phyloP scores from a whole-genome alignment of 1,139 yeast genomes.

The Yamadazyma mexicana region DNA sequence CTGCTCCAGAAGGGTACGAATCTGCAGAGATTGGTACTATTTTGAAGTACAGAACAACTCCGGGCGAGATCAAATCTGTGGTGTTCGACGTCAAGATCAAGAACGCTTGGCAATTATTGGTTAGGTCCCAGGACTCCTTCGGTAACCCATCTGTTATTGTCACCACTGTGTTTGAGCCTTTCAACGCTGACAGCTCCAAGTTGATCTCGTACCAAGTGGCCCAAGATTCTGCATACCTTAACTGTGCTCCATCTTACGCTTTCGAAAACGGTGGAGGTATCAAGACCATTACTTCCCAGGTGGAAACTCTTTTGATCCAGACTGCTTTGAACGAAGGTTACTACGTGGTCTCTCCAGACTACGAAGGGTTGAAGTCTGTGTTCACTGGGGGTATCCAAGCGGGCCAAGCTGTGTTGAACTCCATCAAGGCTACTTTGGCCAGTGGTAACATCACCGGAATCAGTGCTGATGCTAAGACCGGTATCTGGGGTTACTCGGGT shows the following conservation, averaged over 20 bases:
- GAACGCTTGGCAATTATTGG: constrained; percentile 31
- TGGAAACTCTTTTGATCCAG: constrained; percentile 27
- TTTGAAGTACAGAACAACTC: constrained; percentile 24
- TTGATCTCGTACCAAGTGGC: constrained; percentile 36
- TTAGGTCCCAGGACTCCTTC: constrained; percentile 32
- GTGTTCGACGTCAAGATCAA: constrained; percentile 17
- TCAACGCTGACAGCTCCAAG: constrained; percentile 27
- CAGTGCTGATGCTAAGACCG: constrained; percentile 22
- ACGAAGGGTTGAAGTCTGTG: constrained; percentile 29
- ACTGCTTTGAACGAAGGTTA: constrained; percentile 29
- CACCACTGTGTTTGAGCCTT: constrained; percentile 33
- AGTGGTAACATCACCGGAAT: constrained; percentile 25
- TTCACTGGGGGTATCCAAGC: constrained; percentile 31
- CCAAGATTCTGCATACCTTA: constrained; percentile 27
- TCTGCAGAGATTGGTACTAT: constrained; percentile 24
- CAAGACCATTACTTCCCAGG: constrained; percentile 18
- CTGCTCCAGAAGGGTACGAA: constrained; percentile 27
- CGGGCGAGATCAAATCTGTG: constrained; percentile 18
- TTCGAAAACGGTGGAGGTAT: constrained; percentile 22
- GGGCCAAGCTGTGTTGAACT: constrained; percentile 29
- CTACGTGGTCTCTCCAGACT: constrained; percentile 33
- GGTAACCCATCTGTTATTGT: constrained; percentile 33
- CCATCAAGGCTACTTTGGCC: constrained; percentile 25
- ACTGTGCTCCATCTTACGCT: constrained; percentile 37
- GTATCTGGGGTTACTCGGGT: constrained; percentile 39